Evolutionary conservation across 495 filamentous ascomycete species (phyloP), one percentile per base, ranked within the genome.

Genomic region (Echria macrotheca): DNA sequence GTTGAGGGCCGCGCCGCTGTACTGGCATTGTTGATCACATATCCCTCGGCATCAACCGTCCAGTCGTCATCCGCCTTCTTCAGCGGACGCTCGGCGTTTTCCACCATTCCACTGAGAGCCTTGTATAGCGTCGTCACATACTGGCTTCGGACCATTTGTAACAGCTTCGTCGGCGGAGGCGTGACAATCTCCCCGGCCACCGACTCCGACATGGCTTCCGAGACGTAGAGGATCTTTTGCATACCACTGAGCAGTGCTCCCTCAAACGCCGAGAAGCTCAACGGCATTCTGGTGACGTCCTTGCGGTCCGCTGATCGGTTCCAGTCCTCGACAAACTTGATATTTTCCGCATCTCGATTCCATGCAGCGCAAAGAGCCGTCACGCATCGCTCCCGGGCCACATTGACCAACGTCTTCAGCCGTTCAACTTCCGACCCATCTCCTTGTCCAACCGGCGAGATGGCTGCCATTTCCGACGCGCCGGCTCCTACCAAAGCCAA

Each of bases 41-140:
- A 56, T 64, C 63, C 56, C 29, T 70, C 55, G 60, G 62, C 23
- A 49, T 87, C 82, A 6, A 69, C 69, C 2, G 70, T 74, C 72
- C 73, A 75, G 37, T 81, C 79, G 32, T 77, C 76, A 24, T 79
- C 78, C 25, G 78, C 72, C 44, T 75, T 75, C 44, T 78, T 76
- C 1, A 82, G 61, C 1, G 80, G 73, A 31, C 76, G 81, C 67
- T 96, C 89, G 25, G 93, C 91, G 66, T 93, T 95, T 66, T 96
- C 93, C 0, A 98, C 89, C 78, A 98, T 86, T 3, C 91, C 93
- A 57, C 88, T 89, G 3, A 98, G 70, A 25, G 86, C 84, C 63
- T 93, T 95, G 66, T 96, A 96, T 29, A 98, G 73, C 32, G 89
- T 91, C 3, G 82, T 86, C 4, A 95, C 88, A 60, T 96, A 97